Base-by-base conservation (phyloP, 176 grass and related monocot genomes). In the Lolium perenne region DNA sequence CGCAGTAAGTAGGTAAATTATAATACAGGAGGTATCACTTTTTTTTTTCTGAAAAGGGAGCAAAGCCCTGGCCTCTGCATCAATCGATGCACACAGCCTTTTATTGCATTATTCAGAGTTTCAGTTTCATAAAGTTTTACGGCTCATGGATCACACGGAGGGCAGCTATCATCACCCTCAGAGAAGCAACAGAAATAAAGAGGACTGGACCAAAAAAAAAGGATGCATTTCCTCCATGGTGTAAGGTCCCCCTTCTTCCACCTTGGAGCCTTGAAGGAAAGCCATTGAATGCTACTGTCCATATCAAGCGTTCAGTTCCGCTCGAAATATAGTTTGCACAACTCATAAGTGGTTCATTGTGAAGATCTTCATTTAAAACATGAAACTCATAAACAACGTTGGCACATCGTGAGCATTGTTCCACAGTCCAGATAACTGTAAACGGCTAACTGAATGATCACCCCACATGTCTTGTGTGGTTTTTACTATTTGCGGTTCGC, bases 331-430 rank as follows among this genome's bases (percentile, higher is more conserved):
- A 62, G 54, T 21, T 47, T 5, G 7, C 58, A 81, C 41, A 29
- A 49, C 3, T 29, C 15, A 66, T 20, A 77, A 70, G 56, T 67
- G 40, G 29, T 25, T 48, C 32, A 22, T 5, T 41, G 18, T 16
- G 40, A 85, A 47, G 18, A 80, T 75, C 18, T 80, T 80, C 50
- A 63, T 79, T 74, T 49, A 71, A 86, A 86, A 78, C 62, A 46
- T 26, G 46, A 53, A 61, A 78, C 22, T 79, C 3, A 10, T 83
- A 78, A 58, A 60, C 23, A n/a, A 78, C 1, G 15, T 47, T 50
- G 43, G 22, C n/a, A 78, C 1, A 11, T 25, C 29, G 73, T 76
- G 73, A 76, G 23, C 73, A 54, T 2, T 74, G n/a, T 49, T 74
- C 48, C 23, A 76, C 23, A 35, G 32, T 35, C 32, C 32, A 35